These are phyloP conservation scores for Gossypium turneri DNA, from an alignment of 345 rosid species.

Conservation along the genomic window DNA sequence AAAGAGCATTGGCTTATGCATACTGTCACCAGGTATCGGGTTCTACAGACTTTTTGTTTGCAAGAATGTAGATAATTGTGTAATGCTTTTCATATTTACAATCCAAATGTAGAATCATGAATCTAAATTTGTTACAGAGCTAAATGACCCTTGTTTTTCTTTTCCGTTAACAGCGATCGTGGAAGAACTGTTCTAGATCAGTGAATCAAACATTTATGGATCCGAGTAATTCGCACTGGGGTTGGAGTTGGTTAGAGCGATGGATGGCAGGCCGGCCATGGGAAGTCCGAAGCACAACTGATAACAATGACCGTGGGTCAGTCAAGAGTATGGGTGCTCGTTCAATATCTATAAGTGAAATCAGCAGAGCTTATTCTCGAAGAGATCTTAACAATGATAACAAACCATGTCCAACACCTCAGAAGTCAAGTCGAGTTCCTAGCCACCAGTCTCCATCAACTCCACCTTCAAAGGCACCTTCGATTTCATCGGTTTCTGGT, in stretches of 20 bases:
- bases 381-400: constrained; percentile 26
- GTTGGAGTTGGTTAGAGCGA: constrained; percentile 99
- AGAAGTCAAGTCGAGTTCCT: constrained; percentile 33
- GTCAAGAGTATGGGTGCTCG: constrained; percentile 46
- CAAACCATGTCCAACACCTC: constrained; percentile 39
- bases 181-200: constrained; percentile 52
- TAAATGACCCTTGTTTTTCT: constrained; percentile 12
- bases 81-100: neutral
- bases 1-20: constrained; percentile 83
- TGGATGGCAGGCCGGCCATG: constrained; percentile 88
- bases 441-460: constrained; percentile 52
- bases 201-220: constrained; percentile 57
- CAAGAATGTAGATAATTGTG: neutral
- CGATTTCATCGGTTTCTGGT: constrained; percentile 34
- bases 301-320: constrained; percentile 54
- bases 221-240: constrained; percentile 77
- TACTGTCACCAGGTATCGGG: constrained; percentile 76
- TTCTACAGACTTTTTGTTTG: neutral
- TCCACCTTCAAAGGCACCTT: constrained; percentile 40
- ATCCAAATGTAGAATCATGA: neutral
- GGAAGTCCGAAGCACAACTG: constrained; percentile 45
- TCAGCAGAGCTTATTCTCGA: constrained; percentile 43
- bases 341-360: constrained; percentile 43
- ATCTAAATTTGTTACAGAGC: neutral
- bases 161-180: constrained; percentile 41